Base-by-base conservation (phyloP, 2,329 filamentous ascomycete genomes). In the Cephalotrichum gorgonifer region DNA sequence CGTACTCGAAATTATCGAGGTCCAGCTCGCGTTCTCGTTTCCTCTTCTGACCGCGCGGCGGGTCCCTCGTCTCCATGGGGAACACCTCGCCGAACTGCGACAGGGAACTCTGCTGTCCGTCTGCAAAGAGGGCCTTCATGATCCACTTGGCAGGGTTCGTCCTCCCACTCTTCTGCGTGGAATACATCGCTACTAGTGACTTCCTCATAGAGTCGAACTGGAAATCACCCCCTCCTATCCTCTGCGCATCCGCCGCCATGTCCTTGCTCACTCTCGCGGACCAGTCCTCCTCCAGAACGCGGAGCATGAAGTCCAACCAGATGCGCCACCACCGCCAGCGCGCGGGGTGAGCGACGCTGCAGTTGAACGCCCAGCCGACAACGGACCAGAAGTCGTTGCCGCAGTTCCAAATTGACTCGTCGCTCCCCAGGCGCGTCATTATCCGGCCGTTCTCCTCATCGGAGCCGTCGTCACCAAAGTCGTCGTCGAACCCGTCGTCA, bases 331-430 rank as follows among this genome's bases (percentile, higher is more conserved):
- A 76, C 45, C 73, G 75, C 91, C 93, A 97, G 20, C 91, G 76
- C 38, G 77, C 74, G 2, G 81, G 81, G 56, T 91, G 74, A 28
- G 76, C 64, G 2, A 85, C 75, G 47, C 88, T 90, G 67, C 91
- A 97, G 61, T 91, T 93, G 63, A 97, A 89, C 0, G 87, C 85
- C 93, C 93, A 97, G 3, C 91, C 93, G 0, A 93, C 76, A 0
- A 87, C 78, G 39, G 82, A 78, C 88, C 93, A 98, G 58, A 97
- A 94, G 60, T 95, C 88, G 52, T 86, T 81, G 1, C 85, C 86
- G n/a, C 79, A 76, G 15, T 69, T 70, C 79, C 86, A 95, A 2
- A 96, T 54, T 27, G 85, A 83, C 41, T 80, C 74, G 14, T 75
- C 69, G 46, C 78, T 76, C 2, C 83, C 82, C 50, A 88, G 71